phyloP scores from a whole-genome alignment of 2,329 filamentous ascomycete genomes.

The Xylaria digitata region DNA sequence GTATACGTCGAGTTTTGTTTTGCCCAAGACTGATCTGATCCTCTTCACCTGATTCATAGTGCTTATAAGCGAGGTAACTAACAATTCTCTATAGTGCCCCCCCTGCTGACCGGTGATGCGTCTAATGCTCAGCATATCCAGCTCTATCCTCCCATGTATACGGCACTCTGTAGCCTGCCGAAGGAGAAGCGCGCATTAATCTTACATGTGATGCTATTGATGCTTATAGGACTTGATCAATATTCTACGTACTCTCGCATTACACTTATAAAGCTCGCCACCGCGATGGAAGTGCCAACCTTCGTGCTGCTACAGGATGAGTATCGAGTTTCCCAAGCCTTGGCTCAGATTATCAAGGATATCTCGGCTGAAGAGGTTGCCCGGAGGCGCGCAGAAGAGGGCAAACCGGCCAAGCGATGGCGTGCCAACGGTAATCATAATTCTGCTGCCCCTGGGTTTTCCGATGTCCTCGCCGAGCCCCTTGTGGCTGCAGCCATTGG shows the following conservation, averaged over 20 bases:
- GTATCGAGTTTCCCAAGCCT: constrained; percentile 75
- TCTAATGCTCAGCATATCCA: constrained; percentile 60
- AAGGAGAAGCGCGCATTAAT: constrained; percentile 73
- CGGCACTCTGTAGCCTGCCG: constrained; percentile 68
- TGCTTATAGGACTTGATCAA: constrained; percentile 80
- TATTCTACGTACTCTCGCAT: constrained; percentile 80
- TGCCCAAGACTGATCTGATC: constrained; percentile 10
- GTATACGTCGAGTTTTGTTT: constrained; percentile 33
- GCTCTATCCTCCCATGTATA: constrained; percentile 70
- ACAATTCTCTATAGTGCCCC: constrained; percentile 47
- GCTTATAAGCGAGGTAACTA: constrained; percentile 20
- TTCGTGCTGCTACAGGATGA: constrained; percentile 77
- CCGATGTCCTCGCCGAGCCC: constrained; percentile 75
- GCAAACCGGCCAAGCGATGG: constrained; percentile 68
- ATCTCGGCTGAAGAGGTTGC: constrained; percentile 74
- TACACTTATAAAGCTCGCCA: constrained; percentile 75
- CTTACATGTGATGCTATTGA: constrained; percentile 76
- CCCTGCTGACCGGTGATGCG: constrained; percentile 54
- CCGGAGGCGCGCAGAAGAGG: constrained; percentile 72
- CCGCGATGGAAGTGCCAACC: constrained; percentile 75
- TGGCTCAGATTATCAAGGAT: constrained; percentile 80
- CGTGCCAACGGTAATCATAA: constrained; percentile 65
- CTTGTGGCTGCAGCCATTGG: constrained; percentile 84
- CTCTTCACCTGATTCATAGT: not conserved
- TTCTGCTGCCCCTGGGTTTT: constrained; percentile 45